These are phyloP conservation scores for Flaveria floridana DNA, from an alignment of 140 eudicot genomes.

Conservation along the genomic window DNA sequence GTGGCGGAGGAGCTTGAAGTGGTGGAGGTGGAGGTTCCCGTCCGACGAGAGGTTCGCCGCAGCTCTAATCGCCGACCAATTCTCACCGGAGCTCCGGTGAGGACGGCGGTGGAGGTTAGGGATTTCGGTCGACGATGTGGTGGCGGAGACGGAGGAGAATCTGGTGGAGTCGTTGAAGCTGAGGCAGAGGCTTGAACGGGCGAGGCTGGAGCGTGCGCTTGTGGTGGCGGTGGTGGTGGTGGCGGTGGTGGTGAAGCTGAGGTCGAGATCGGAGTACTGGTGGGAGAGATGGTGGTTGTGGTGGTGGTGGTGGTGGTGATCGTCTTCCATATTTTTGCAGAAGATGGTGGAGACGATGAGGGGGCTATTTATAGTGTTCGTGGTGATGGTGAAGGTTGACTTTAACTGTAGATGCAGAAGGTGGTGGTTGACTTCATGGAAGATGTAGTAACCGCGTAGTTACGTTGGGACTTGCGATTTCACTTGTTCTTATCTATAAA, in stretches of 20 bases:
- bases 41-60: conserved; percentile 73
- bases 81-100: conserved; percentile 58
- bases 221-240: conserved; percentile 41
- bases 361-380: conserved; percentile 35
- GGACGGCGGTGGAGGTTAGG: conserved; percentile 61
- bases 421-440: conserved; percentile 21
- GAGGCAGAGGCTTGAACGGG: conserved; percentile 72
- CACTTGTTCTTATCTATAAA: conserved; percentile 25
- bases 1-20: conserved; percentile 77
- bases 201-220: conserved; percentile 69
- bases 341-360: conserved; percentile 9
- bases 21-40: conserved; percentile 75
- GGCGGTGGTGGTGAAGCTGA: conserved; percentile 65
- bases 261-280: conserved; percentile 65
- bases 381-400: conserved; percentile 53
- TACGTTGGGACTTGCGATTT: conserved; percentile 31
- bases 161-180: conserved; percentile 78
- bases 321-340: conserved; percentile 35
- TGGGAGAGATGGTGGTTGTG: conserved; percentile 26
- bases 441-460: conserved; percentile 34
- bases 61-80: conserved; percentile 74
- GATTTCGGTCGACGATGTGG: conserved; percentile 38
- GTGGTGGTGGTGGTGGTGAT: background rate
- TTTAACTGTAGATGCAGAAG: conserved; percentile 25
- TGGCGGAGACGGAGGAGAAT: conserved; percentile 49